These are phyloP conservation scores for Kodamaea laetipori DNA, from an alignment of 805 yeast genomes.

Conservation along the genomic window DNA sequence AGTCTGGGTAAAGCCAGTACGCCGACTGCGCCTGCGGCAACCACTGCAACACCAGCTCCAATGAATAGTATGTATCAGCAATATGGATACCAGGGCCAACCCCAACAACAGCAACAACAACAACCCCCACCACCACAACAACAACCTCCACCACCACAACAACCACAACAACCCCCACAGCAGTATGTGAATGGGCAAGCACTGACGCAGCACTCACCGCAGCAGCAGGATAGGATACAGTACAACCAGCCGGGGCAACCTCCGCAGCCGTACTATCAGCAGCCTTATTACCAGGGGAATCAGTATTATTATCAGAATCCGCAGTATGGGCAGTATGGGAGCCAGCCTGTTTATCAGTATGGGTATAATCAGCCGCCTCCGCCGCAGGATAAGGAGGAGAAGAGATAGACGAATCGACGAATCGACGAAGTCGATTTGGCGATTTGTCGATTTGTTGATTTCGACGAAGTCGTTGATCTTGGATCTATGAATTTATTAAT, in stretches of 20 bases:
- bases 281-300: slow-evolving; percentile 10
- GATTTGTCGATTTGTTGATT: too few relatives aligned
- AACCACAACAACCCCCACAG: slow-evolving; percentile 12
- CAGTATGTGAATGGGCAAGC: slow-evolving; percentile 8
- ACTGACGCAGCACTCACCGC: slow-evolving; percentile 13
- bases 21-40: slow-evolving; percentile 11
- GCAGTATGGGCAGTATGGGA: slow-evolving; percentile 15
- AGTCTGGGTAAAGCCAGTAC: slow-evolving; percentile 18
- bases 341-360: slow-evolving; percentile 15
- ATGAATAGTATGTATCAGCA: slow-evolving; percentile 5
- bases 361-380: slow-evolving; percentile 15
- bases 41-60: slow-evolving; percentile 14
- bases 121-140: slow-evolving; percentile 3
- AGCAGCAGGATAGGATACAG: slow-evolving; percentile 7
- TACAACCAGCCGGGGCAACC: slow-evolving; percentile 15
- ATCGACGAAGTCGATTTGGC: too few relatives aligned
- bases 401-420: neutral
- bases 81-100: slow-evolving; percentile 5
- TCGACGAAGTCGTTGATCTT: too few relatives aligned
- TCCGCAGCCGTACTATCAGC: slow-evolving; percentile 14
- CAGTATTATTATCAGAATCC: slow-evolving; percentile 12
- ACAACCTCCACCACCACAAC: slow-evolving; percentile 10
- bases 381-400: slow-evolving; percentile 7
- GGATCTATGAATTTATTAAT: too few relatives aligned
- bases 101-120: slow-evolving; percentile 13